Evolutionary conservation across 2,329 filamentous ascomycete genomes (phyloP), one percentile per base, ranked within the genome.

Genomic region (Huntiella omanensis): DNA sequence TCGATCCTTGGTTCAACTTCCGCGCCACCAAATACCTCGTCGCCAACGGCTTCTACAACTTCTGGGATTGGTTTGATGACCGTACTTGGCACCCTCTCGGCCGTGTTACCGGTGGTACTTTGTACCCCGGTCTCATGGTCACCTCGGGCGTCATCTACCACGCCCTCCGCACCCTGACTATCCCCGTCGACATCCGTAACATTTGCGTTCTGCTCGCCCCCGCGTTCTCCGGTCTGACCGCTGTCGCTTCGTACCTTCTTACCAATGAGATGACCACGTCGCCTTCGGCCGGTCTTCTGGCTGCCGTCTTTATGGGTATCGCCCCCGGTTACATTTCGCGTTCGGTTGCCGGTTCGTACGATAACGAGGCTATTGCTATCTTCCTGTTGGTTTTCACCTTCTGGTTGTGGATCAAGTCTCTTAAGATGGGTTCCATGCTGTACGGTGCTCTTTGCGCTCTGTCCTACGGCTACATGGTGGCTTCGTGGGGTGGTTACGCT

Each of bases 11-110:
- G 91, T 98, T 98, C 70, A 98, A 98, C 66, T 98, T 98, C 66
- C 75, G 91, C 64, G 91, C 91, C 54, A 96, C 91, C 48, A 96
- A 96, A 66, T 96, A 98, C 59, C 75, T 98, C 47, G 84, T 98
- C 47, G 76, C 88, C 59, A 77, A 98, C 77, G 91, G 91, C 57
- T 96, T 98, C 68, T 92, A 94, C 64, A 86, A 83, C 63, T 98
- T 98, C 62, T 98, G 91, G 91, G 88, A 98, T 63, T 98, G 91
- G 91, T 98, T 98, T 60, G 91, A 98, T 65, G 91, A 98, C 70
- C 80, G 91, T 69, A 98, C 91, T 76, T 98, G 91, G 91, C 88
- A 98, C 65, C 91, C 91, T 56, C 81, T 98, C 51, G 91, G 91
- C 56, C 85, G 91, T 68, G 91, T 98, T 60, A 98, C 91, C 50